Percentiles rank a stretch among this genome's conserved stretches.
Conservation (phyloP, 805 yeast genomes). For the Zygoascus bituminiphila region DNA sequence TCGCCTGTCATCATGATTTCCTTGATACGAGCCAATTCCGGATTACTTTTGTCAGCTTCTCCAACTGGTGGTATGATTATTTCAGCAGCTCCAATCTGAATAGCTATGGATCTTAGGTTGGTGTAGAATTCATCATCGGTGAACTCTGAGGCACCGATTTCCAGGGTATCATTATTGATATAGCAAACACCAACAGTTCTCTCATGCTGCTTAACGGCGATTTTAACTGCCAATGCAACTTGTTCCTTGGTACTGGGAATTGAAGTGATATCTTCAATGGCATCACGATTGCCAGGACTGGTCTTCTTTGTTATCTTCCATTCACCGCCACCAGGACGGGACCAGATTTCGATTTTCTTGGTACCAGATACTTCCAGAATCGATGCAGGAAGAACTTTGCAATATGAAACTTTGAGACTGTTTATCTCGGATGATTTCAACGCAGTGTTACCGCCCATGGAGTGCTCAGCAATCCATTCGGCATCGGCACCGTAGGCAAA, state of each 20-base stretch:
- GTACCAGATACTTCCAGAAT: neutral
- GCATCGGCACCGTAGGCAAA: neutral
- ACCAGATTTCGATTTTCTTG: slow-evolving; percentile 68
- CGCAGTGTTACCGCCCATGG: slow-evolving; percentile 1
- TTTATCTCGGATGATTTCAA: neutral
- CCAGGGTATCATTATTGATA: slow-evolving; percentile 60
- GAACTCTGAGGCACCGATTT: slow-evolving; percentile 68
- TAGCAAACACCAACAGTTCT: slow-evolving; percentile 69
- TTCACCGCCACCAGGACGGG: slow-evolving; percentile 29
- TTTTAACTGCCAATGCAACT: slow-evolving; percentile 44
- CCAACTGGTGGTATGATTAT: slow-evolving; percentile 48
- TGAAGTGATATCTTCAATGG: slow-evolving; percentile 52
- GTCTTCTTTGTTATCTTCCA: slow-evolving; percentile 57
- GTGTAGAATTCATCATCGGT: slow-evolving; percentile 82
- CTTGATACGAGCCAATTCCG: slow-evolving; percentile 54
- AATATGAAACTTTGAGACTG: neutral
- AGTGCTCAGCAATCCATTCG: slow-evolving; percentile 2
- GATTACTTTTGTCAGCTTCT: slow-evolving; percentile 35
- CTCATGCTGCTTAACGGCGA: slow-evolving; percentile 34
- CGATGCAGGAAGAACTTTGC: slow-evolving; percentile 1
- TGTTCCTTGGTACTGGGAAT: slow-evolving; percentile 40
- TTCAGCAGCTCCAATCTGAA: slow-evolving; percentile 87
- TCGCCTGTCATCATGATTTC: slow-evolving; percentile 67
- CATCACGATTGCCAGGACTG: slow-evolving; percentile 84
- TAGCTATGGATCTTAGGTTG: slow-evolving; percentile 74